Conservation (phyloP, 208 protist genomes). For the Trypanosoma scelopori region DNA sequence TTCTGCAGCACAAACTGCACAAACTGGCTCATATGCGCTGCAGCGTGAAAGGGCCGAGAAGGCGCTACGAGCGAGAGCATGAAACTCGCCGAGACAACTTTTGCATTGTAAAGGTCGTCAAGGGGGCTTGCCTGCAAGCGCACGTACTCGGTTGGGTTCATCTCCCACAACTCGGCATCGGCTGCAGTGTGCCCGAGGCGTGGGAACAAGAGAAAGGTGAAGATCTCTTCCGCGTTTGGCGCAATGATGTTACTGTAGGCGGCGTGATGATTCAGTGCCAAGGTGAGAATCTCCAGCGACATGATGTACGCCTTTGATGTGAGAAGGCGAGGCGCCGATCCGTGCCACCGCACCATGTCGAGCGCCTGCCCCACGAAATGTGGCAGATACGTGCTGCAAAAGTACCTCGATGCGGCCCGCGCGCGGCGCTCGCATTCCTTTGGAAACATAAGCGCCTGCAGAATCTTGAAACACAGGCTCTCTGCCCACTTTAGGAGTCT, state of each 20-base stretch:
- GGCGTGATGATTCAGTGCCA: slow-evolving; percentile 39
- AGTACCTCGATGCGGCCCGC: slow-evolving; percentile 52
- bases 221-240: slow-evolving; percentile 64
- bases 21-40: slow-evolving; percentile 45
- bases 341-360: slow-evolving; percentile 78
- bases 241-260: slow-evolving; percentile 51
- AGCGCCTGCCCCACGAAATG: slow-evolving; percentile 48
- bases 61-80: slow-evolving; percentile 64
- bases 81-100: slow-evolving; percentile 67
- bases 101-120: slow-evolving; percentile 82
- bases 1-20: slow-evolving; percentile 80
- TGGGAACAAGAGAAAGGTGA: slow-evolving; percentile 86
- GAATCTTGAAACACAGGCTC: slow-evolving; percentile 47
- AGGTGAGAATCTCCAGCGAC: slow-evolving; percentile 65
- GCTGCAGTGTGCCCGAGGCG: slow-evolving; percentile 78
- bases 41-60: slow-evolving; percentile 68
- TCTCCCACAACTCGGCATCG: slow-evolving; percentile 85
- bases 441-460: slow-evolving; percentile 60
- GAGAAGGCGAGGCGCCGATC: slow-evolving; percentile 36
- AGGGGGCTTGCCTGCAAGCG: slow-evolving; percentile 76
- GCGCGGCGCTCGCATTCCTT: slow-evolving; percentile 65
- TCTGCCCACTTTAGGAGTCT: slow-evolving; percentile 63
- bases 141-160: slow-evolving; percentile 92
- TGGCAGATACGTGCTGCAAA: slow-evolving; percentile 38
- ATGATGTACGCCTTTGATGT: slow-evolving; percentile 89